Percentiles rank a stretch among this genome's conserved stretches.
Conservation (phyloP, 345 rosid species). For the Arabis alpina region DNA sequence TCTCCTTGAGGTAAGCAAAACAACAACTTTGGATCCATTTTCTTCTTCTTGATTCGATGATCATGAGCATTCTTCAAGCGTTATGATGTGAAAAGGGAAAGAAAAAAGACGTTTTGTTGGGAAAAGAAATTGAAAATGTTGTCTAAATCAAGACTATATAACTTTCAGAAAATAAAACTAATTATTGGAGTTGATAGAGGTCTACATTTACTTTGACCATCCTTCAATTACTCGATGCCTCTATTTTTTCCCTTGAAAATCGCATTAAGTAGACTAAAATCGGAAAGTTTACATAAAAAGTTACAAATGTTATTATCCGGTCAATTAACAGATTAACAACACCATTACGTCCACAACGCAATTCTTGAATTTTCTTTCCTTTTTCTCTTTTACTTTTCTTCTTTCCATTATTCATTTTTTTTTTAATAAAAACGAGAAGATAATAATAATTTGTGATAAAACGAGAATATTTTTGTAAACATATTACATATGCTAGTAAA, state of each 20-base stretch:
- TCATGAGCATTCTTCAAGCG: constrained; percentile 40
- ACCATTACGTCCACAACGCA: background rate
- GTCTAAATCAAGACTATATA: constrained; percentile 28
- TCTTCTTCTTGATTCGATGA: constrained; percentile 40
- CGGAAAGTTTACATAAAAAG: background rate
- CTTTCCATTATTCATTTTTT: background rate
- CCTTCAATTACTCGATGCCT: constrained; percentile 40
- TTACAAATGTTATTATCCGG: background rate
- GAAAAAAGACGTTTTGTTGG: background rate
- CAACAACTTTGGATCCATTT: constrained; percentile 45
- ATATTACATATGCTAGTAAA: too few relatives aligned
- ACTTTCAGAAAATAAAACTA: background rate
- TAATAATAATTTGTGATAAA: background rate
- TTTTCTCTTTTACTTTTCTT: background rate
- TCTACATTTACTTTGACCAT: constrained; percentile 21
- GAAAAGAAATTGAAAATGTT: constrained; percentile 24
- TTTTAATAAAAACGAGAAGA: background rate
- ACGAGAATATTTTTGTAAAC: too few relatives aligned
- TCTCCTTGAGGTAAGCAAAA: constrained; percentile 45
- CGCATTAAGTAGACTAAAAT: constrained; percentile 31
- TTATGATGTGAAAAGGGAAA: background rate
- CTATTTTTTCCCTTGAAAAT: constrained; percentile 28
- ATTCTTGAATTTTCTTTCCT: background rate
- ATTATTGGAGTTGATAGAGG: constrained; percentile 22
- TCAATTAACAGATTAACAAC: background rate